These are phyloP conservation scores for Persicaria tinctoria DNA, from an alignment of 148 eudicot species.

Conservation along the genomic window DNA sequence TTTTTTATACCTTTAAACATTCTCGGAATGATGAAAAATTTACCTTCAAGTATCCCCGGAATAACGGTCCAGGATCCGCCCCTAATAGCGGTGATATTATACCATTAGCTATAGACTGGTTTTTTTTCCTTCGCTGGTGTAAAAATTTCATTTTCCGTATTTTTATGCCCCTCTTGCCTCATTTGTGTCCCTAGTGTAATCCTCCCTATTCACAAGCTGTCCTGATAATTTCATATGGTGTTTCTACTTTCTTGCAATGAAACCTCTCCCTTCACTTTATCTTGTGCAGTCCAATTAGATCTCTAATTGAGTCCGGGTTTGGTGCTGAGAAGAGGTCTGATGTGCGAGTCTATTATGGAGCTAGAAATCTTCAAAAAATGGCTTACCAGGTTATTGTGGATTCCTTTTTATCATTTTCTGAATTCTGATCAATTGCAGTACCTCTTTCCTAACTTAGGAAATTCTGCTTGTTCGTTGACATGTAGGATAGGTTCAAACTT, in stretches of 20 bases:
- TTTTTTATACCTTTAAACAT: too few species aligned
- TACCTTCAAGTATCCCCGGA: too few species aligned
- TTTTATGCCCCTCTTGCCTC: background rate
- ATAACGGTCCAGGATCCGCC: too few species aligned
- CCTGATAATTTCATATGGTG: background rate
- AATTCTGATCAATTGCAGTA: slow-evolving; percentile 1
- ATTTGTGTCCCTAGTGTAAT: background rate
- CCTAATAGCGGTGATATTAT: background rate
- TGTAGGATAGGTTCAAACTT: slow-evolving; percentile 76
- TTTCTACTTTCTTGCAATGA: slow-evolving; percentile 4
- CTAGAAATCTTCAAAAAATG: slow-evolving; percentile 84
- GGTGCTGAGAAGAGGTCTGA: slow-evolving; percentile 70
- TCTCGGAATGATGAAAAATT: too few species aligned
- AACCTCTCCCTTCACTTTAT: slow-evolving; percentile 15
- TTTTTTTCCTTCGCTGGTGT: background rate
- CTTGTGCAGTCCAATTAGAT: slow-evolving; percentile 74
- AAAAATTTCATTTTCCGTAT: background rate
- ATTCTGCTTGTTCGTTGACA: slow-evolving; percentile 9
- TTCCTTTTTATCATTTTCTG: background rate
- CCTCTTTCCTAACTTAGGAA: slow-evolving; percentile 10
- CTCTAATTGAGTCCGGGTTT: slow-evolving; percentile 87
- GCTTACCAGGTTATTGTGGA: slow-evolving; percentile 72
- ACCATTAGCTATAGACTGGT: background rate
- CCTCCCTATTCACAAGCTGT: background rate
- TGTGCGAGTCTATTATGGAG: slow-evolving; percentile 94